Percentiles rank a stretch among this genome's conserved stretches.
phyloP scores from a whole-genome alignment of 805 yeast genomes.

The Saccharomycodes ludwigii region DNA sequence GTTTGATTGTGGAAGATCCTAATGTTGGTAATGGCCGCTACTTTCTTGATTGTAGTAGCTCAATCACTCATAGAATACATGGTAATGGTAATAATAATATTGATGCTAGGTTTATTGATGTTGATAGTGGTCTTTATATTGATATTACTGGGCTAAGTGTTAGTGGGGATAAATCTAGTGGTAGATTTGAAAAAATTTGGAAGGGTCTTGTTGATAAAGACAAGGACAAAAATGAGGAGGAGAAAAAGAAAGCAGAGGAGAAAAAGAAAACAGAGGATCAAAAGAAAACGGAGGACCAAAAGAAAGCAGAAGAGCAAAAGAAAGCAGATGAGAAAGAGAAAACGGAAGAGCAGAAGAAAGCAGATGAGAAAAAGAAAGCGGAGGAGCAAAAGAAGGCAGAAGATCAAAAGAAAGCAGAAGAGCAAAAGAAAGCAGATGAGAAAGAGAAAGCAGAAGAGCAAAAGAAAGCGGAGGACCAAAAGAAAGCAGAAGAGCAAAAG shows the following conservation, averaged over 20 bases:
- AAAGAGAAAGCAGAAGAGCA: too few species aligned
- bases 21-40: slow-evolving; percentile 44
- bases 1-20: slow-evolving; percentile 35
- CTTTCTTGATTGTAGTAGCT: slow-evolving; percentile 36
- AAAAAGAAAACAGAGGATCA: neutral
- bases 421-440: too few species aligned
- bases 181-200: slow-evolving; percentile 9
- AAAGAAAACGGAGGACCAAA: neutral
- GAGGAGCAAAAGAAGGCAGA: too few species aligned
- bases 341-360: too few species aligned
- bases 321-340: slow-evolving; percentile 4
- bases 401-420: too few species aligned
- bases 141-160: slow-evolving; percentile 58
- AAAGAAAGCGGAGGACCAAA: too few species aligned
- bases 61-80: slow-evolving; percentile 39
- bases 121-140: slow-evolving; percentile 55
- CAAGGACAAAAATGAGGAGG: too few species aligned
- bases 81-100: slow-evolving; percentile 53
- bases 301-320: slow-evolving; percentile 5
- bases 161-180: slow-evolving; percentile 20
- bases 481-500: too few species aligned
- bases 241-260: too few species aligned
- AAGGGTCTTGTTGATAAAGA: too few species aligned
- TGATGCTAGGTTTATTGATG: slow-evolving; percentile 61
- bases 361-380: too few species aligned